A percentile compares a stretch with the other conserved stretches of the same genome.
Evolutionary conservation across 148 eudicot genomes (phyloP).

Genomic region (Dysphania ambrosioides): DNA sequence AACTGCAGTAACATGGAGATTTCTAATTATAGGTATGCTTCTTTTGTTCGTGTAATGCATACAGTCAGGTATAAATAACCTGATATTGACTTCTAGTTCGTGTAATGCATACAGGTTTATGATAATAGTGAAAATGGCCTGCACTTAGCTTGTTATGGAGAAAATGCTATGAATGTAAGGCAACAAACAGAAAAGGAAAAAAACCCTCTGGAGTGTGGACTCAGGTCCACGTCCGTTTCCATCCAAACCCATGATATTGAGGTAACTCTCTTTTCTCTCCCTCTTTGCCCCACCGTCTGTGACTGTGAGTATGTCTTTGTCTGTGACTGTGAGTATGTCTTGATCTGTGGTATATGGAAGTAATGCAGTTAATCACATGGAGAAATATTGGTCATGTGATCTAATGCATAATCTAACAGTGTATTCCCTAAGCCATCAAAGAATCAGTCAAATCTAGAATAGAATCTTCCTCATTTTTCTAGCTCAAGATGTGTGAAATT

Average conservation of each 20-base stretch:
- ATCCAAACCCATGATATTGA: constrained; percentile 31
- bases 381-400: constrained; percentile 37
- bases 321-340: constrained; percentile 21
- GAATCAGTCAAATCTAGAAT: constrained; percentile 36
- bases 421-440: constrained; percentile 25
- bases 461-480: constrained; percentile 41
- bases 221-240: constrained; percentile 27
- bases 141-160: constrained; percentile 25
- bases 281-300: constrained; percentile 22
- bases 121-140: constrained; percentile 10
- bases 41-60: too few relatives aligned
- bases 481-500: not conserved
- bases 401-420: constrained; percentile 20
- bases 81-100: constrained; percentile 9
- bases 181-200: constrained; percentile 32
- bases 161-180: constrained; percentile 29
- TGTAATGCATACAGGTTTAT: constrained; percentile 11
- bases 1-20: not conserved
- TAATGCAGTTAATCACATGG: constrained; percentile 34
- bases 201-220: constrained; percentile 22
- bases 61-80: constrained; percentile 4
- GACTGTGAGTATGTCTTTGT: constrained; percentile 21
- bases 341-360: constrained; percentile 38
- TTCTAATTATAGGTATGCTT: constrained; percentile 7
- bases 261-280: constrained; percentile 15